phyloP scores from a whole-genome alignment of 352 stramenopile genomes.

The Phytophthora syringae region DNA sequence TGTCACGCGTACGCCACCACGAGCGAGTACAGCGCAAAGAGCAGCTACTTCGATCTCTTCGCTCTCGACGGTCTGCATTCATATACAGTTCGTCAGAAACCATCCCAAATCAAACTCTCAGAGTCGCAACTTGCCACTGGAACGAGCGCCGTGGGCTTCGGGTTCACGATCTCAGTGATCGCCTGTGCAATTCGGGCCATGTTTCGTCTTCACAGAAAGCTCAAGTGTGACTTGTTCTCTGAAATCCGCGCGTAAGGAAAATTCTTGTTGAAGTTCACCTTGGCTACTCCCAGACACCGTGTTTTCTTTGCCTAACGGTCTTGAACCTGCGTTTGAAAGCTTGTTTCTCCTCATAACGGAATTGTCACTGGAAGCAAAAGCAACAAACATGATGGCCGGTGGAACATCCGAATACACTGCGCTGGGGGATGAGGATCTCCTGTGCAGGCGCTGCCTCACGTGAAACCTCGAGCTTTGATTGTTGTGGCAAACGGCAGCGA shows the following conservation, averaged over 20 bases:
- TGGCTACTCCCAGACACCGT: constrained; percentile 25
- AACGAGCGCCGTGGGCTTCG: constrained; percentile 68
- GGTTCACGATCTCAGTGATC: constrained; percentile 63
- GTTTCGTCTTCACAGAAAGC: constrained; percentile 10
- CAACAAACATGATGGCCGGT: constrained; percentile 35
- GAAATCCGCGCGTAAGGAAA: neutral
- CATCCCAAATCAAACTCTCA: neutral
- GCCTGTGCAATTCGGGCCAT: constrained; percentile 62
- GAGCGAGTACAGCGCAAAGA: constrained; percentile 57
- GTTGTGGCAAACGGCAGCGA: constrained; percentile 69
- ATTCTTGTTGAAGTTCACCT: constrained; percentile 33
- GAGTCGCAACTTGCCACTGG: constrained; percentile 47
- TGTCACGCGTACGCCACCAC: constrained; percentile 69
- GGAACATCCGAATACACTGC: constrained; percentile 26
- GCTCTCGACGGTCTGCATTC: constrained; percentile 47
- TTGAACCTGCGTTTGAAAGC: constrained; percentile 20
- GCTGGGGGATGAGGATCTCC: constrained; percentile 31
- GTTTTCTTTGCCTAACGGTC: constrained; percentile 24
- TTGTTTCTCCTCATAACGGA: constrained; percentile 21
- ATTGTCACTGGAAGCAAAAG: constrained; percentile 7
- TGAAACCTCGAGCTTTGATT: constrained; percentile 71
- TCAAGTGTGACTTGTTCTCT: neutral
- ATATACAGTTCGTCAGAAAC: neutral
- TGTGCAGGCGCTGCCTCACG: constrained; percentile 32
- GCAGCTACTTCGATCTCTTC: constrained; percentile 75